Evolutionary conservation across 2,329 filamentous ascomycete genomes (phyloP).

Genomic region (Fusarium miscanthi): DNA sequence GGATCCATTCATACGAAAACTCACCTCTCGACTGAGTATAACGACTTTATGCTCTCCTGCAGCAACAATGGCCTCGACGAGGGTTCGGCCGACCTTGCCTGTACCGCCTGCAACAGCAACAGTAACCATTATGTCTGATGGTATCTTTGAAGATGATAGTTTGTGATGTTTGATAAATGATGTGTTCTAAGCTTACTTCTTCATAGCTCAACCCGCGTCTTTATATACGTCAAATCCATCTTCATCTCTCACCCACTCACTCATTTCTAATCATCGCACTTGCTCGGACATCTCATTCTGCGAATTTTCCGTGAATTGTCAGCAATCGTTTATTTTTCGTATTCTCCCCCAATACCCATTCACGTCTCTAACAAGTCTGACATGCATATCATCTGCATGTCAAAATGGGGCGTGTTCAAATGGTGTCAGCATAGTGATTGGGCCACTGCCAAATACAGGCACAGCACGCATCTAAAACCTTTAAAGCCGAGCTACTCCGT

Average conservation of each 20-base stretch:
- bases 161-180: not conserved
- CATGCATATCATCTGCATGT: not conserved
- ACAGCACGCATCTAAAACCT: not conserved
- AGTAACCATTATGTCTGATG: not conserved
- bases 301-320: conserved; percentile 4
- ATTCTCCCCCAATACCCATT: not conserved
- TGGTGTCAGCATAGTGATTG: not conserved
- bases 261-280: not conserved
- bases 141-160: fast-evolving
- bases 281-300: not conserved
- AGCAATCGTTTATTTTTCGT: conserved; percentile 3
- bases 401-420: not conserved
- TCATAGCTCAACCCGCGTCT: not conserved
- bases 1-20: fast-evolving
- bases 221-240: not conserved
- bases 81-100: conserved; percentile 6
- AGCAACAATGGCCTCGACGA: conserved; percentile 1
- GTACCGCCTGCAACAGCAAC: conserved; percentile 19
- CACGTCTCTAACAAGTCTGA: not conserved
- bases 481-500: not conserved
- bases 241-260: no score
- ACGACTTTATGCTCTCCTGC: not conserved
- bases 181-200: fast-evolving
- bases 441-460: not conserved
- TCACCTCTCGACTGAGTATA: conserved; percentile 3